Evolutionary conservation across 805 yeast genomes (phyloP).

Genomic region (Suhomyces faveliae): DNA sequence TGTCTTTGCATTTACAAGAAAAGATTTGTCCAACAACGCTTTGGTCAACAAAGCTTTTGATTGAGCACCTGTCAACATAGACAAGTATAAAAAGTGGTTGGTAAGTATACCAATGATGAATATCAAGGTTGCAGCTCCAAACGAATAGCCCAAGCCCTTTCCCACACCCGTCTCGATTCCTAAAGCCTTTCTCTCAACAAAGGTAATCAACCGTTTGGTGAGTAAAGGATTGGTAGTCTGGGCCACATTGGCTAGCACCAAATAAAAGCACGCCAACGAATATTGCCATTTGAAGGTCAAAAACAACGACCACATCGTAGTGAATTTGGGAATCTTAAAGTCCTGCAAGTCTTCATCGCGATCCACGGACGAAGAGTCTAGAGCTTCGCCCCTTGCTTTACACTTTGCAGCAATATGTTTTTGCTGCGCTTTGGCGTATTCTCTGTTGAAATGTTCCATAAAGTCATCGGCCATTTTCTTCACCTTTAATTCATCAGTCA

Average conservation of each 20-base stretch:
- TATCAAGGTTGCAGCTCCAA: constrained; percentile 35
- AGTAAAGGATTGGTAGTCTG: constrained; percentile 35
- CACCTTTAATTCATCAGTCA: constrained; percentile 35
- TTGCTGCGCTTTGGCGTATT: constrained; percentile 12
- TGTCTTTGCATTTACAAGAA: constrained; percentile 19
- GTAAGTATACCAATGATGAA: constrained; percentile 21
- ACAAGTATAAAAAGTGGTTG: constrained; percentile 22
- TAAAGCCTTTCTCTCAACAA: constrained; percentile 28
- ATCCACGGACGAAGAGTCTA: constrained; percentile 20
- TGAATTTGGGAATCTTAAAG: constrained; percentile 25
- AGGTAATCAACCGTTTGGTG: constrained; percentile 35
- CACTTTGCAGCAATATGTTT: constrained; percentile 24
- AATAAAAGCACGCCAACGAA: constrained; percentile 18
- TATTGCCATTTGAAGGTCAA: constrained; percentile 33
- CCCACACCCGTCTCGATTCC: constrained; percentile 28
- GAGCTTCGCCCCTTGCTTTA: constrained; percentile 24
- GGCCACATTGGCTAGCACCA: constrained; percentile 25
- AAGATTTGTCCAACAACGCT: constrained; percentile 23
- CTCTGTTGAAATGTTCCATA: constrained; percentile 13
- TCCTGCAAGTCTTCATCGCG: constrained; percentile 28
- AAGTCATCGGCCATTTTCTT: constrained; percentile 30
- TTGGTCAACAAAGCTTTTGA: constrained; percentile 26
- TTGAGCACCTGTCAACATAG: constrained; percentile 28
- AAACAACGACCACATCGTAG: constrained; percentile 19
- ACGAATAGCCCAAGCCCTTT: constrained; percentile 40